Evolutionary conservation across 148 eudicot genomes (phyloP).

Genomic region (Agrostemma githago): DNA sequence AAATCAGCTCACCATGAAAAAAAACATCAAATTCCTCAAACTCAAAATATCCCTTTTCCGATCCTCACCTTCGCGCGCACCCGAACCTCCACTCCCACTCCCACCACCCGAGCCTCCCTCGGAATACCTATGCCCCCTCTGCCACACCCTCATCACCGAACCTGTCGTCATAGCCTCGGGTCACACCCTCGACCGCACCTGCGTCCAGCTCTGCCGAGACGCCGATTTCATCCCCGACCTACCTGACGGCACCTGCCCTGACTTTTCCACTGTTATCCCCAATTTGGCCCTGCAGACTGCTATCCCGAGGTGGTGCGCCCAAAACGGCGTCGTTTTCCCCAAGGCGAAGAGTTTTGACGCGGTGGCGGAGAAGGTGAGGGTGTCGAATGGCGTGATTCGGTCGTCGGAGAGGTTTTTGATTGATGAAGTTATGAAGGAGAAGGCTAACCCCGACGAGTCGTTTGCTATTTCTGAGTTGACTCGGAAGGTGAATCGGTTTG

Average conservation of each 20-base stretch:
- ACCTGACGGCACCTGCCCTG: slow-evolving; percentile 48
- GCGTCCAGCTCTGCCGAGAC: slow-evolving; percentile 43
- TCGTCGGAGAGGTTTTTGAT: slow-evolving; percentile 18
- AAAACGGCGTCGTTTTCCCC: slow-evolving; percentile 32
- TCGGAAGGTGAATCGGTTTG: slow-evolving; percentile 37
- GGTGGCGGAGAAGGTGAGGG: slow-evolving; percentile 10
- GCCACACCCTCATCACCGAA: slow-evolving; percentile 51
- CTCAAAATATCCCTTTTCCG: slow-evolving; percentile 22
- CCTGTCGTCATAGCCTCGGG: slow-evolving; percentile 74
- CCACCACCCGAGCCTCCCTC: slow-evolving; percentile 33
- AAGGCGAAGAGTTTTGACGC: slow-evolving; percentile 26
- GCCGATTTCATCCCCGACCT: slow-evolving; percentile 43
- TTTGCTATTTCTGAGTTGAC: slow-evolving; percentile 67
- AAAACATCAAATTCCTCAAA: slow-evolving; percentile 27
- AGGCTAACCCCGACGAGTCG: slow-evolving; percentile 35
- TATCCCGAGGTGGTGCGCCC: slow-evolving; percentile 57
- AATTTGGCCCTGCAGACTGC: slow-evolving; percentile 64
- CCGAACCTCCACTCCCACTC: not conserved
- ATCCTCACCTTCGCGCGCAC: slow-evolving; percentile 3
- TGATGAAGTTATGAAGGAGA: slow-evolving; percentile 44
- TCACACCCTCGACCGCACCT: slow-evolving; percentile 65
- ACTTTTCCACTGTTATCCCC: slow-evolving; percentile 45
- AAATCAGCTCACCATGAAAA: slow-evolving; percentile 16
- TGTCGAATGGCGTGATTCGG: not conserved
- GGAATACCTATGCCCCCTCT: slow-evolving; percentile 72